phyloP scores from a whole-genome alignment of 129 eudicot species.

The Saposhnikovia divaricata region DNA sequence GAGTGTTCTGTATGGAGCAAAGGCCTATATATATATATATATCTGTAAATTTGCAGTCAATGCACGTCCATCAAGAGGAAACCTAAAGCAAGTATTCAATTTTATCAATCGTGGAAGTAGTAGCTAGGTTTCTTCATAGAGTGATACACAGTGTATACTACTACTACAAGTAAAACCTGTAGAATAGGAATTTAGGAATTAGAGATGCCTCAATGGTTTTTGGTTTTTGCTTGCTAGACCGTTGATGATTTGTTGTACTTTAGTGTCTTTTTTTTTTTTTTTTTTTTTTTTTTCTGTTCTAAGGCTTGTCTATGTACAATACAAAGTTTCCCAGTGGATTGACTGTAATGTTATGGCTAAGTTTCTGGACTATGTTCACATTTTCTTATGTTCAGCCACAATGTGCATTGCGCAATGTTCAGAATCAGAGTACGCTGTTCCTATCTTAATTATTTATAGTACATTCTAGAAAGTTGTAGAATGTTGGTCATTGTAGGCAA shows the following conservation, averaged over 20 bases:
- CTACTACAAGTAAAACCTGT: not conserved
- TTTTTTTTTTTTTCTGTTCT: not conserved
- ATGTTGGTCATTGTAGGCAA: not conserved
- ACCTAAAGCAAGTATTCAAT: slow-evolving; percentile 67
- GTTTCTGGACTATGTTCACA: not conserved
- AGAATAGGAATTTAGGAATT: too few species aligned
- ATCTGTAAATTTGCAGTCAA: slow-evolving; percentile 23
- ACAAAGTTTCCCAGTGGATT: not conserved
- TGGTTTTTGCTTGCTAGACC: not conserved
- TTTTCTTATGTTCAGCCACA: too few species aligned
- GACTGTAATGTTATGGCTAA: not conserved
- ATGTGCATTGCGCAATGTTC: not conserved
- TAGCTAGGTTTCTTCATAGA: slow-evolving; percentile 1
- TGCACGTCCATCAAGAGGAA: slow-evolving; percentile 89
- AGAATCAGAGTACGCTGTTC: not conserved
- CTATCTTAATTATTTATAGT: not conserved
- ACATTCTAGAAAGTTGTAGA: too few species aligned
- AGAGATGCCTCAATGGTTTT: too few species aligned
- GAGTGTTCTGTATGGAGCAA: too few species aligned
- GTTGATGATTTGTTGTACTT: not conserved
- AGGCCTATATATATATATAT: too few species aligned
- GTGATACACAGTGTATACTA: not conserved
- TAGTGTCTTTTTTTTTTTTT: not conserved
- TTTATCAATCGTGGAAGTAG: slow-evolving; percentile 36
- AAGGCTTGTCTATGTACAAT: not conserved